Conservation (phyloP, 176 grass and related monocot genomes). For the Oryza glumipatula region DNA sequence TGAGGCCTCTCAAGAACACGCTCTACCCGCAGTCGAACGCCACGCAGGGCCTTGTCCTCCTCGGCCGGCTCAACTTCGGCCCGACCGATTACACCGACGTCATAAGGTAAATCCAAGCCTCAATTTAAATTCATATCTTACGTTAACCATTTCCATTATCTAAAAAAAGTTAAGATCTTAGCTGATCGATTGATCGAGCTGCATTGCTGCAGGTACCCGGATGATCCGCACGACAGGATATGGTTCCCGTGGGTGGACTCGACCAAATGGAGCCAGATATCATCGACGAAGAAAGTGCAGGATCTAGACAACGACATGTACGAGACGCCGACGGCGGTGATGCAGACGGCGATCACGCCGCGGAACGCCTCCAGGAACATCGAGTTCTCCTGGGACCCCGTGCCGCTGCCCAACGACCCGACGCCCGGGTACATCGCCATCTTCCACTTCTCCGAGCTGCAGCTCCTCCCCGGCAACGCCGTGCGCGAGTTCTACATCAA, state of each 20-base stretch:
- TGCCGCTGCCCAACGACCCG: neutral
- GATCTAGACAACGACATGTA: neutral
- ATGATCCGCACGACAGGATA: conserved; percentile 44
- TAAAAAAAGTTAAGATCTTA: too few species aligned
- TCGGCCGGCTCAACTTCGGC: conserved; percentile 41
- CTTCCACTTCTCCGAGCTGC: conserved; percentile 46
- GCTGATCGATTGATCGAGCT: neutral
- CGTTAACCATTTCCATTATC: neutral
- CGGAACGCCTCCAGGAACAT: conserved; percentile 41
- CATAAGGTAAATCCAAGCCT: conserved; percentile 36
- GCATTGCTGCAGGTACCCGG: conserved; percentile 46
- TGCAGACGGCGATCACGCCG: conserved; percentile 54
- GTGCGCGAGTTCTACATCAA: conserved; percentile 41
- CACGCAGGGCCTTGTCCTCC: conserved; percentile 35
- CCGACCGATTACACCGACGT: neutral
- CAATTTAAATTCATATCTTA: neutral
- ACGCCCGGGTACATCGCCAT: neutral
- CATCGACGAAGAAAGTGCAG: neutral
- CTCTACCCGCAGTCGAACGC: conserved; percentile 34
- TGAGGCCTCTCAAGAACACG: conserved; percentile 51
- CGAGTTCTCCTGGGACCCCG: neutral
- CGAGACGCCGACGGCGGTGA: conserved; percentile 40
- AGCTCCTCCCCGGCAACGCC: conserved; percentile 24
- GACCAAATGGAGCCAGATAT: neutral
- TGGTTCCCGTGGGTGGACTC: conserved; percentile 1